Conservation (phyloP, 441 rosid genomes). For the Adansonia madagascariensis region DNA sequence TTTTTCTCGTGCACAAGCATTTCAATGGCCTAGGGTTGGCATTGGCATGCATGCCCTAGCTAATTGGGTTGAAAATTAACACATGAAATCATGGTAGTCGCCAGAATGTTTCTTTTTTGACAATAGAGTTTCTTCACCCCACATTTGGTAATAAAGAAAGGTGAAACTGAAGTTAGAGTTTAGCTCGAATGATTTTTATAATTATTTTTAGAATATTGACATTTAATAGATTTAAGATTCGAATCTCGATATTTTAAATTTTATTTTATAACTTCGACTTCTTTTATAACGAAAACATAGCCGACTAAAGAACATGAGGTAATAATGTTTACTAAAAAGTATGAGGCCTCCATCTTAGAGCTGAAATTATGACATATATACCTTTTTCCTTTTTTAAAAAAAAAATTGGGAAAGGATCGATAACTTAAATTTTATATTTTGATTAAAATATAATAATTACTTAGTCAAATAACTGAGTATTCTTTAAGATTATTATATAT, state of each 20-base stretch:
- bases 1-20: neutral
- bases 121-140: neutral
- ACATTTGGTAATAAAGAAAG: conserved; percentile 13
- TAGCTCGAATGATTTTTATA: no score
- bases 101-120: conserved; percentile 1
- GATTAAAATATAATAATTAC: no score
- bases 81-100: conserved; percentile 30
- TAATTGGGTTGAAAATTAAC: neutral
- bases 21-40: neutral
- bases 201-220: no score
- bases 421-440: no score
- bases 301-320: neutral
- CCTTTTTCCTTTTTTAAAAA: no score
- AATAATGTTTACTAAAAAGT: neutral
- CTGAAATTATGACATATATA: neutral
- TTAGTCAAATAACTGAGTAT: no score
- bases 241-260: no score
- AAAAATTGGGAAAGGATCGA: no score
- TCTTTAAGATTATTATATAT: no score
- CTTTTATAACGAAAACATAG: no score
- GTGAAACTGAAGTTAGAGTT: neutral
- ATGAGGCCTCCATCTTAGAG: neutral
- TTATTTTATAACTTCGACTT: no score
- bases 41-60: neutral
- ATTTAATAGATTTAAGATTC: no score